Evolutionary conservation across 257 asterid genomes (phyloP).

Genomic region (Jasminum sambac): DNA sequence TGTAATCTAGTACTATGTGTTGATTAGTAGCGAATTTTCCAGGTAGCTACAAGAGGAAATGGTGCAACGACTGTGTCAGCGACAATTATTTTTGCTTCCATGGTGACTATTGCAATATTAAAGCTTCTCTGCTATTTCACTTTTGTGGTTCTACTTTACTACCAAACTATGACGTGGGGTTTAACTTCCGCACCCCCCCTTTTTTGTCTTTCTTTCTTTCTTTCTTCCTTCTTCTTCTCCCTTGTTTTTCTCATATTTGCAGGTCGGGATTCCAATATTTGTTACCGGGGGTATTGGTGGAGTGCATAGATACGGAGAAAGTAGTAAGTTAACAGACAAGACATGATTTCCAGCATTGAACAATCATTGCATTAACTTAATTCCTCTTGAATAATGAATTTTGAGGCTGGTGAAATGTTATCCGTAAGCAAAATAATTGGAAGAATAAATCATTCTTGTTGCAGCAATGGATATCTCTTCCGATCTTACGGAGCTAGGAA

Average conservation of each 20-base stretch:
- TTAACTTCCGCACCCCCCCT: too few species aligned
- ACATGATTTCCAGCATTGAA: background rate
- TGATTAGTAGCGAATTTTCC: conserved; percentile 29
- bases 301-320: conserved; percentile 92
- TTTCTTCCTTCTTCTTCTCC: conserved; percentile 1
- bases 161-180: too few species aligned
- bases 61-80: conserved; percentile 99
- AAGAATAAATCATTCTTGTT: conserved; percentile 18
- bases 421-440: background rate
- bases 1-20: conserved; percentile 17
- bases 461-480: conserved; percentile 97
- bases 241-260: conserved; percentile 23
- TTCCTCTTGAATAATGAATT: background rate
- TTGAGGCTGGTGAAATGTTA: background rate
- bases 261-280: conserved; percentile 91
- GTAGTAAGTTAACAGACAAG: conserved; percentile 47
- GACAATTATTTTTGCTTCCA: conserved; percentile 83
- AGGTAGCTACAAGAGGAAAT: conserved; percentile 82
- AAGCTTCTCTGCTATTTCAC: background rate
- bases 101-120: conserved; percentile 47
- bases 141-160: background rate
- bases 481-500: conserved; percentile 90
- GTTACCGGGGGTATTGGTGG: conserved; percentile 98
- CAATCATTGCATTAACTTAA: background rate
- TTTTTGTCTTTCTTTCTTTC: too few species aligned